Base-by-base conservation (phyloP, 2,329 filamentous ascomycete genomes). In the Chaetomium sp. region DNA sequence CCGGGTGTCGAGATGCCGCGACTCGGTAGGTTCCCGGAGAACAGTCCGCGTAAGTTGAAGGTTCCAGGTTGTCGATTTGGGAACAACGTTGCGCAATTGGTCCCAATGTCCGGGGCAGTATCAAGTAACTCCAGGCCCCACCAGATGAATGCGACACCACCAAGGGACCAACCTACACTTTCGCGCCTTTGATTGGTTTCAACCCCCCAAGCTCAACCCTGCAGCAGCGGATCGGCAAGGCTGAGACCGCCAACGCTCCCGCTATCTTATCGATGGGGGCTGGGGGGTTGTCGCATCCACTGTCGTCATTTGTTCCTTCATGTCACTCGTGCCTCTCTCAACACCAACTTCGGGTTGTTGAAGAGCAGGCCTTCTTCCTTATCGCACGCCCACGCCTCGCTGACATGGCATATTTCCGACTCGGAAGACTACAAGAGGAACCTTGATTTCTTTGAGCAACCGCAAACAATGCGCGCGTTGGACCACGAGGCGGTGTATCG, bases 391-490 rank as follows among this genome's bases (percentile, higher is more conserved):
- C 5, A 10, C 19, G 21, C 7, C 4, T 7, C 10, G 31, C 29
- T 31, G 31, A 23, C 1, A 65, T 65, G 64, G 51, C 38, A 13
- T 19, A 31, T 25, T 13, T 13, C 4, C 57, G 13, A 21, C 5
- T n/a, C 47, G 23, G 7, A 23, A 45, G 1, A 25, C 19, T 29
- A 56, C n/a, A 45, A 47, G 35, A 42, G 47, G 27, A 21, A 3
- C 16, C 25, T 45, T 50, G 25, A 45, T 35, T 23, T 25, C 1
- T 27, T 45, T 19, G n/a, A 35, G 21, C 9, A 13, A 33, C n/a
- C 49, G 16, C 59, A 59, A n/a, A 70, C 67, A 66, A 70, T 72
- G 70, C 65, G 57, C 67, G 42, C 42, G 64, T 27, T 38, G 54
- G 59, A 50, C 42, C 64, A 54, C 21, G 16, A 57, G 62, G 58